phyloP scores from a whole-genome alignment of 306 rosid genomes.

The Cucumis cinereus region DNA sequence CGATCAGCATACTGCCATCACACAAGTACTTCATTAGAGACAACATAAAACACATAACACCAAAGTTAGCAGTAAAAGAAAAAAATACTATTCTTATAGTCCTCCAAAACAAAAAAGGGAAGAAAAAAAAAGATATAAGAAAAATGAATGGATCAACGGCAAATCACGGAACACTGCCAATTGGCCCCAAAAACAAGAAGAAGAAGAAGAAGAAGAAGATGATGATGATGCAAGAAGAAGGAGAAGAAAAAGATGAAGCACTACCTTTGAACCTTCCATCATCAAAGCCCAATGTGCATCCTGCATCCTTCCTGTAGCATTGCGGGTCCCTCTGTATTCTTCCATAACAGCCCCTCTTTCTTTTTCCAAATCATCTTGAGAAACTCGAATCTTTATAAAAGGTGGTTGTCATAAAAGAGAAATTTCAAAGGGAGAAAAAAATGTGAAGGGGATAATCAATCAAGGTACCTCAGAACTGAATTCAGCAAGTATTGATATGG shows the following conservation, averaged over 20 bases:
- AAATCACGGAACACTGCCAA: too few species aligned
- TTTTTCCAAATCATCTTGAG: slow-evolving; percentile 69
- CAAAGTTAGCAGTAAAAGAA: not conserved
- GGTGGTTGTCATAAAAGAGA: not conserved
- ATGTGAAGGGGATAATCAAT: not conserved
- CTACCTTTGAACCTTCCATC: slow-evolving; percentile 93
- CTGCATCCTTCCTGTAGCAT: slow-evolving; percentile 91
- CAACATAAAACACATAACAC: not conserved
- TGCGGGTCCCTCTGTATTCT: slow-evolving; percentile 78
- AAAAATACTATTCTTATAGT: not conserved
- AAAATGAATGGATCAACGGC: too few species aligned
- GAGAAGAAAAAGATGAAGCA: not conserved
- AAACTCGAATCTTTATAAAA: slow-evolving; percentile 58
- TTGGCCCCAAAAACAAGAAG: not conserved
- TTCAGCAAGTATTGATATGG: slow-evolving; percentile 77
- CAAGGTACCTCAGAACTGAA: slow-evolving; percentile 78
- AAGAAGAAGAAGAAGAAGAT: too few species aligned
- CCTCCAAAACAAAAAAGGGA: not conserved
- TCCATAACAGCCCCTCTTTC: slow-evolving; percentile 98
- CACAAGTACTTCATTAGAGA: not conserved
- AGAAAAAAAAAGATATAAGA: too few species aligned
- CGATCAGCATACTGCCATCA: slow-evolving; percentile 89
- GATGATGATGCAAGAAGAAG: too few species aligned
- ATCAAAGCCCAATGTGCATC: slow-evolving; percentile 83
- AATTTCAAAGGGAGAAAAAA: not conserved